These are phyloP conservation scores for Fusarium sp. DNA, from an alignment of 2,329 filamentous ascomycete species.

Conservation along the genomic window DNA sequence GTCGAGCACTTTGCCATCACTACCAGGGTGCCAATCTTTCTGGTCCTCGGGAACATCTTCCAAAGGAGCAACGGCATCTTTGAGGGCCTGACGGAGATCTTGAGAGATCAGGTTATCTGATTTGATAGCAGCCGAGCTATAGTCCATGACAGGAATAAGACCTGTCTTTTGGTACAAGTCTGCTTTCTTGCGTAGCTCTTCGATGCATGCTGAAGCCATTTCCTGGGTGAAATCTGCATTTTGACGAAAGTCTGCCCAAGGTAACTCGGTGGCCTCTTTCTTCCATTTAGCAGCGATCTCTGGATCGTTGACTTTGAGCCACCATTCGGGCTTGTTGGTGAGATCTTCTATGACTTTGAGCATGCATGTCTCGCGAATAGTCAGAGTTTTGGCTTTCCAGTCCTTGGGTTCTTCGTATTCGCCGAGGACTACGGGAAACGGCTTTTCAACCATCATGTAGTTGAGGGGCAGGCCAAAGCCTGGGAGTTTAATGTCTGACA, in stretches of 20 bases:
- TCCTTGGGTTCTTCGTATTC: background rate
- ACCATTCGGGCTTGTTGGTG: slow-evolving; percentile 52
- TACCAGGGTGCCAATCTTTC: slow-evolving; percentile 49
- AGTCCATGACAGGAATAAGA: slow-evolving; percentile 51
- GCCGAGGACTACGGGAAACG: slow-evolving; percentile 41
- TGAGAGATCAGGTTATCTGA: slow-evolving; percentile 48
- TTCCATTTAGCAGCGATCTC: slow-evolving; percentile 47
- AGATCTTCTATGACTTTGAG: slow-evolving; percentile 49
- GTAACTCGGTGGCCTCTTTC: slow-evolving; percentile 45
- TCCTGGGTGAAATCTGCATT: slow-evolving; percentile 12
- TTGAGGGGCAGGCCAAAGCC: slow-evolving; percentile 45
- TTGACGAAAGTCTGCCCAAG: slow-evolving; percentile 44
- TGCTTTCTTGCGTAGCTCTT: slow-evolving; percentile 50
- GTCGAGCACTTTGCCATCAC: slow-evolving; percentile 33
- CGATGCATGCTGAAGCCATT: slow-evolving; percentile 31
- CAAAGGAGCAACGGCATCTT: slow-evolving; percentile 56
- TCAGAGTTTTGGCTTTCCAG: slow-evolving; percentile 46
- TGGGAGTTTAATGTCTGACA: slow-evolving; percentile 34
- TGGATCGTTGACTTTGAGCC: slow-evolving; percentile 47
- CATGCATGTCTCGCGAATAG: slow-evolving; percentile 50
- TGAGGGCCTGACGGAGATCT: slow-evolving; percentile 52
- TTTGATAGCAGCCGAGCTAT: slow-evolving; percentile 49
- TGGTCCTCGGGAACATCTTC: slow-evolving; percentile 61
- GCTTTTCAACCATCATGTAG: background rate
- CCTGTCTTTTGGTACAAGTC: slow-evolving; percentile 49